phyloP scores from a whole-genome alignment of 768 basidiomycete genomes.

The Chalciporus pseudorubinellus region DNA sequence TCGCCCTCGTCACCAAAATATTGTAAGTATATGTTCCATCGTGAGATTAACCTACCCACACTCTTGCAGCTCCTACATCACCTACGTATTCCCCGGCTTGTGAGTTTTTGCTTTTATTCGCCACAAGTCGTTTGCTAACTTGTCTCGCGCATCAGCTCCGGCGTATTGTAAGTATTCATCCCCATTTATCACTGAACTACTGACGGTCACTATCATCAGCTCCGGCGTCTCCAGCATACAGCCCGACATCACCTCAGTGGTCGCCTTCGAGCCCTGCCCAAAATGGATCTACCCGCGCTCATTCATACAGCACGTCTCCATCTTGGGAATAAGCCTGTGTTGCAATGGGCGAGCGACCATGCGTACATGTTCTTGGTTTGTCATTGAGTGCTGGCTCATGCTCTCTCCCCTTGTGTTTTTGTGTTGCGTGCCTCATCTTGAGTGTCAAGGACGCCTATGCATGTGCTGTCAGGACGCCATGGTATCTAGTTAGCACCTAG shows the following conservation, averaged over 20 bases:
- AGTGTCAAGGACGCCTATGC: constrained; percentile 5
- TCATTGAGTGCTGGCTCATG: constrained; percentile 12
- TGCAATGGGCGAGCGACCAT: not conserved
- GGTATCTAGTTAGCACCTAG: constrained; percentile 21
- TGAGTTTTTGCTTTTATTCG: constrained; percentile 39
- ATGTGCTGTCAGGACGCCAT: constrained; percentile 10
- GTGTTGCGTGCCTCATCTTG: constrained; percentile 4
- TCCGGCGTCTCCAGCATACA: constrained; percentile 83
- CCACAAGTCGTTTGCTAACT: constrained; percentile 4
- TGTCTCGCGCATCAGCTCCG: constrained; percentile 48
- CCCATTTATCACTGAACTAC: not conserved
- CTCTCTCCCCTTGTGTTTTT: constrained; percentile 2
- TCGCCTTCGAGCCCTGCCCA: constrained; percentile 79
- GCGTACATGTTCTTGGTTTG: constrained; percentile 8
- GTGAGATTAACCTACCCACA: constrained; percentile 5
- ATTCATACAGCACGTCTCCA: constrained; percentile 48
- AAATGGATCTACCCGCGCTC: constrained; percentile 39
- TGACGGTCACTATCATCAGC: constrained; percentile 41
- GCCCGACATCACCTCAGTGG: constrained; percentile 82
- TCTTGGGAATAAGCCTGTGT: constrained; percentile 45
- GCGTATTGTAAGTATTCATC: constrained; percentile 63
- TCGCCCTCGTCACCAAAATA: constrained; percentile 93
- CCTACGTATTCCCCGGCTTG: constrained; percentile 87
- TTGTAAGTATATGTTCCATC: constrained; percentile 49
- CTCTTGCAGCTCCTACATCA: constrained; percentile 69